These are phyloP conservation scores for Metschnikowia reukaufii DNA, from an alignment of 805 yeast genomes.

Conservation along the genomic window DNA sequence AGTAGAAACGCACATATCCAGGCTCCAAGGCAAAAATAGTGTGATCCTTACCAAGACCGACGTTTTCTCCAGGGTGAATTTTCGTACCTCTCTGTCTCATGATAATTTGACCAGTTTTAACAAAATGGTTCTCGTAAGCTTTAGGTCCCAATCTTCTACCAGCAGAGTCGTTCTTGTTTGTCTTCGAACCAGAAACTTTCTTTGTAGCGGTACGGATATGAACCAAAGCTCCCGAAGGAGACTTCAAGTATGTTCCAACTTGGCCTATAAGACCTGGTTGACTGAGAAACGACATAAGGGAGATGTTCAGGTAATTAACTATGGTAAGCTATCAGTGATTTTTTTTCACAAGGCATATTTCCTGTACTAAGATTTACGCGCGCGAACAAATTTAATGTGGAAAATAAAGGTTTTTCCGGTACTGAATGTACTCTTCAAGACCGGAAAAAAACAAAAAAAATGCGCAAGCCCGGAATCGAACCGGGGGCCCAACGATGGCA, in stretches of 20 bases:
- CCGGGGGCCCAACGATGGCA: slow-evolving; percentile 28
- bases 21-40: slow-evolving; percentile 90
- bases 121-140: slow-evolving; percentile 74
- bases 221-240: slow-evolving; percentile 14
- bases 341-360: slow-evolving; percentile 5
- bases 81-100: slow-evolving; percentile 95
- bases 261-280: slow-evolving; percentile 13
- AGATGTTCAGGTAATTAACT: not conserved
- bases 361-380: slow-evolving; percentile 6
- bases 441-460: slow-evolving; percentile 7
- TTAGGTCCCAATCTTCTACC: slow-evolving; percentile 95
- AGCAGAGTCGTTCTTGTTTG: slow-evolving; percentile 89
- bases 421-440: not conserved
- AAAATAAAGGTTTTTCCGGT: not conserved
- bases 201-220: slow-evolving; percentile 89
- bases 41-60: slow-evolving; percentile 88
- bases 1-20: slow-evolving; percentile 86
- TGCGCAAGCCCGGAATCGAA: slow-evolving; percentile 28
- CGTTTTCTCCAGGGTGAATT: slow-evolving; percentile 92
- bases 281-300: slow-evolving; percentile 15
- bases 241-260: slow-evolving; percentile 14
- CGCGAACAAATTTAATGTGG: not conserved
- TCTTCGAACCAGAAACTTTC: slow-evolving; percentile 92
- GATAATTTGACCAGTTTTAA: slow-evolving; percentile 80
- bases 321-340: slow-evolving; percentile 3